Evolutionary conservation across 192 early-diverging fungal species (phyloP), one percentile per base, ranked within the genome.

Genomic region (Backusella tarrabulga): DNA sequence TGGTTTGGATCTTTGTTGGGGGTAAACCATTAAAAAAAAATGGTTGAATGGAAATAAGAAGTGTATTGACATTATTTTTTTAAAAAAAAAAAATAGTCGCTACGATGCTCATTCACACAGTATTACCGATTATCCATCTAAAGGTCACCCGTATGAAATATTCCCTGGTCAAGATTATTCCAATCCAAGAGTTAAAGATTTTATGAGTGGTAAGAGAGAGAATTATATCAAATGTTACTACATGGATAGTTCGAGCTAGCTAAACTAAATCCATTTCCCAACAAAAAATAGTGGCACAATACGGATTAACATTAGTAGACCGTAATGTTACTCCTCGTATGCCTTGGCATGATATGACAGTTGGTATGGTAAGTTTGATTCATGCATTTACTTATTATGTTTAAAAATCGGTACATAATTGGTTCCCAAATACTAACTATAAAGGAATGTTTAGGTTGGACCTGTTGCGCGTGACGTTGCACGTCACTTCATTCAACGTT

Each of bases 341-440:
- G 94, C 95, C 95, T 9, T 97, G 95, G 95, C 94, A 97, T 80
- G 95, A 97, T 73, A 90, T 95, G 26, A 88, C 90, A 23, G 83
- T 94, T 71, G 93, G 89, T 32, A 86, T 96, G 78, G 88, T 84
- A 67, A 77, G 82, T 66, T 60, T 73, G 19, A 38, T 42, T 35
- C 19, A 14, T 67, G 26, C 23, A 12, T 63, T 63, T 63, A 29
- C n/a, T 56, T 54, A 8, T 54, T n/a, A 11, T 56, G n/a, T 12
- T 63, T 14, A 63, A 63, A 63, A 63, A 11, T 3, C 6, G 7
- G n/a, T 50, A 19, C 19, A 50, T 50, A 19, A 50, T 50, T 50
- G 6, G 5, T 50, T 44, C 42, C 19, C 15, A 17, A 5, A 4
- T 11, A 63, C 12, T 29, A 60, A 63, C 56, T 9, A 63, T 63